Base-by-base conservation (phyloP, 345 rosid species). In the Kandelia obovata region DNA sequence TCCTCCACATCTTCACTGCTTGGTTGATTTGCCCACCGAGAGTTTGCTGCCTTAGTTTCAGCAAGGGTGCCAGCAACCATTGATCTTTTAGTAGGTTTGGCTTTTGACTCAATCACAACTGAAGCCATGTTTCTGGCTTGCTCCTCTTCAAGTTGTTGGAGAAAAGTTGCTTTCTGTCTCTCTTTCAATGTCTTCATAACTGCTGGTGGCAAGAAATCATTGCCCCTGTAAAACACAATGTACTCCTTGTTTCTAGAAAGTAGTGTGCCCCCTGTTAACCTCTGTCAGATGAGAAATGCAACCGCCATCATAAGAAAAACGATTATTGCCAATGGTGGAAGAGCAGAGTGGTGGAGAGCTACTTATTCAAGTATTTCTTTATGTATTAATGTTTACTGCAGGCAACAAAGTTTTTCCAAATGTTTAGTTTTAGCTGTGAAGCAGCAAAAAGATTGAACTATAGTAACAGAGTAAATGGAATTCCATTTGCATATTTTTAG, bases 181-280 rank as follows among this genome's bases (percentile, higher is more conserved):
- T 85, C 94, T 39, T 79, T 84, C 82, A 94, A 70, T 64, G 85
- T 80, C 67, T 83, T 84, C 16, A 58, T 71, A 61, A 91, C 83
- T 19, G 64, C 82, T 61, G 97, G 88, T 6, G 94, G 96, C 85
- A 94, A 72, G 84, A 94, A 94, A 76, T 88, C 97, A 78, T 94
- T 91, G 55, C 98, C 98, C 82, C 96, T 80, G 77, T 91, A 94
- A 76, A 94, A 91, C 59, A 94, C 97, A 61, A 94, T 85, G 67
- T 73, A 91, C 55, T 94, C 97, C 82, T 89, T 91, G 90, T 91
- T 93, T 78, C 96, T 85, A 8, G 92, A 86, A 56, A 94, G 85
- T 61, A 94, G 83, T 68, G 84, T 77, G 57, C 97, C 98, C 52
- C 97, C 94, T 0, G 98, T 89, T 77, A 94, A 86, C 69, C 74